Evolutionary conservation across 2,329 filamentous ascomycete species (phyloP), one percentile per base, ranked within the genome.

Genomic region (Colletotrichum sublineola): DNA sequence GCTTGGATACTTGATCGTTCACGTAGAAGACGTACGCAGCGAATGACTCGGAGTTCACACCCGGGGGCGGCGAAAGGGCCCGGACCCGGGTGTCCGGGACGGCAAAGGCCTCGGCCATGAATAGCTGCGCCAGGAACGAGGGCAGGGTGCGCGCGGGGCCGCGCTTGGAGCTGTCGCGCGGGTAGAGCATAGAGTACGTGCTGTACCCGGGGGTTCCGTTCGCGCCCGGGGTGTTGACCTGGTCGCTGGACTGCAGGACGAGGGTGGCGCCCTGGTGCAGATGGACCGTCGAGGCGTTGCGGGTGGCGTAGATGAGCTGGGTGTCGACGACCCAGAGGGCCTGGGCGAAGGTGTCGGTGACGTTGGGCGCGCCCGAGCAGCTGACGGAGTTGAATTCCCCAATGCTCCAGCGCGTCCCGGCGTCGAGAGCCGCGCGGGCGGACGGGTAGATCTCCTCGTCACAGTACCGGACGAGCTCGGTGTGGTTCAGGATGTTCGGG

Each of bases 381-480:
- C 81, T 79, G 60, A 84, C 81, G 5, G 79, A 81, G 77, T 83
- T 84, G 75, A 81, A 82, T 71, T 84, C 82, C 48, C 81, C 82
- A 20, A 83, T 79, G 58, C 79, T 63, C 74, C 74, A 75, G 18
- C 40, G 63, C 50, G 48, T 65, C 20, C 74, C 74, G 5, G 38
- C 71, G 58, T 56, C 66, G 40, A 68, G 66, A 15, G 66, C 66
- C n/a, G 66, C 66, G 15, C 53, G 61, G 62, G 67, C 67, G 18
- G 67, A 69, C 3, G 67, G 67, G 44, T 69, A 69, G 24, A 69
- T 64, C 50, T 71, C 69, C 29, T 68, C 69, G 58, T 71, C 69
- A 65, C 64, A 68, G 65, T 71, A 71, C 8, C 69, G 69, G n/a
- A 46, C 58, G 33, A 71, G 69, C 58, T 71, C 69, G 15, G 64